Evolutionary conservation across 768 basidiomycete species (phyloP), one percentile per base, ranked within the genome.

Genomic region (Cystobasidium tubakii): DNA sequence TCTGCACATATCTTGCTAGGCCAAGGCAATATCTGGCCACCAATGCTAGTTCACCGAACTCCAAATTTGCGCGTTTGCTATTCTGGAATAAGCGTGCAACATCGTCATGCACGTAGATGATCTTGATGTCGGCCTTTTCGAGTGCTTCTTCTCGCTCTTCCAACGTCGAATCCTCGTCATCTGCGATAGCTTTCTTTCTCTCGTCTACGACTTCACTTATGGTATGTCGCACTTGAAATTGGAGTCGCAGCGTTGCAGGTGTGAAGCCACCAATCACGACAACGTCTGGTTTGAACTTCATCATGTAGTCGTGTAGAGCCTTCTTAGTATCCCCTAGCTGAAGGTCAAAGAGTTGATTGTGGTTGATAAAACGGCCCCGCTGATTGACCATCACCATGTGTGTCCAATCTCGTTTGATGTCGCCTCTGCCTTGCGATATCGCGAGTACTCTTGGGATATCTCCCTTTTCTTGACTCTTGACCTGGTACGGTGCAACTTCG

Each of bases 11-110:
- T 73, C 96, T 88, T 44, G 92, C 94, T 76, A 99, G 83, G 66
- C 92, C 96, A 62, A 98, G 85, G 79, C 95, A 97, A 79, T 97
- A 99, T 81, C 91, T 90, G 39, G 88, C 89, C 57, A 88, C 88
- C 2, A 86, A 83, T 0, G 91, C 86, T 53, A 95, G 83, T 0
- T 88, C 84, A 62, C 88, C 87, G 79, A 91, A 92, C 81, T 98
- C 96, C 65, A 88, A 87, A 33, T 85, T 84, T 1, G 91, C 91
- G 43, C 94, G 89, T 73, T 87, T 85, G 79, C 90, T 92, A 79
- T 93, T 88, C 82, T 94, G 92, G 81, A 92, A 98, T 53, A 98
- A 87, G 53, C 95, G 86, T 17, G 96, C 96, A 42, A 95, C 89
- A 71, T 95, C 91, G 79, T 99, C 96, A 50, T 86, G 85, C 39